Evolutionary conservation across 31 red algal genomes (phyloP).

Genomic region (Endocladia muricata): DNA sequence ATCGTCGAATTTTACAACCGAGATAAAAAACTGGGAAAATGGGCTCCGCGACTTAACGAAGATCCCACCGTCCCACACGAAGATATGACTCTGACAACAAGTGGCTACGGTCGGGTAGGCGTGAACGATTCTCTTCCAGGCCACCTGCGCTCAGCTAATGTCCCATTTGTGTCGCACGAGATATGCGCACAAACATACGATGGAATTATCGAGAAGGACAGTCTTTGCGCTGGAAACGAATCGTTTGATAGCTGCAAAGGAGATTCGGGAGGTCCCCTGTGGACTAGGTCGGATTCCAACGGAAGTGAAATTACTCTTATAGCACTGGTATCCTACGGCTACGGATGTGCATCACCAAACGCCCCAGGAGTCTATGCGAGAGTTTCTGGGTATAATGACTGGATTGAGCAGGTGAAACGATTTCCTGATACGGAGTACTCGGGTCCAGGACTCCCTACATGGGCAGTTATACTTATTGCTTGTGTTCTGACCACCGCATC

Average conservation of each 20-base stretch:
- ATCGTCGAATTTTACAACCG: conserved; percentile 48
- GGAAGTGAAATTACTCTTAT: conserved; percentile 5
- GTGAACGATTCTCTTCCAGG: conserved; percentile 13
- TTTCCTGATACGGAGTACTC: conserved; percentile 4
- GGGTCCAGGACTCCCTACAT: background rate
- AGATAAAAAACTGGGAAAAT: background rate
- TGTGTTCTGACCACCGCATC: background rate
- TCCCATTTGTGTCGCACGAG: conserved; percentile 3
- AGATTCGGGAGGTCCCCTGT: conserved; percentile 57
- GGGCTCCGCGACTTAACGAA: conserved; percentile 46
- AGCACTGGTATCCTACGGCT: conserved; percentile 54
- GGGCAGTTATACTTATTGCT: background rate
- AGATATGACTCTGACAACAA: conserved; percentile 5
- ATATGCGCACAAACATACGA: conserved; percentile 20
- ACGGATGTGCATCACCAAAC: conserved; percentile 31
- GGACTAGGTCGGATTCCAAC: conserved; percentile 20
- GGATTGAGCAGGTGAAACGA: conserved; percentile 16
- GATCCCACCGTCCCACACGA: background rate
- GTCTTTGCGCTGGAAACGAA: conserved; percentile 50
- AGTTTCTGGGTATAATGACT: conserved; percentile 43
- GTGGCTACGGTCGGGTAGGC: conserved; percentile 40
- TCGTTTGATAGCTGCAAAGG: conserved; percentile 53
- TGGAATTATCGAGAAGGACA: background rate
- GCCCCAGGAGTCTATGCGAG: conserved; percentile 57
- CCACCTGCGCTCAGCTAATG: conserved; percentile 23